Evolutionary conservation across 225 moss, liverwort and hornwort species (phyloP), one percentile per base, ranked within the genome.

Genomic region (Sphagnum tenellum): DNA sequence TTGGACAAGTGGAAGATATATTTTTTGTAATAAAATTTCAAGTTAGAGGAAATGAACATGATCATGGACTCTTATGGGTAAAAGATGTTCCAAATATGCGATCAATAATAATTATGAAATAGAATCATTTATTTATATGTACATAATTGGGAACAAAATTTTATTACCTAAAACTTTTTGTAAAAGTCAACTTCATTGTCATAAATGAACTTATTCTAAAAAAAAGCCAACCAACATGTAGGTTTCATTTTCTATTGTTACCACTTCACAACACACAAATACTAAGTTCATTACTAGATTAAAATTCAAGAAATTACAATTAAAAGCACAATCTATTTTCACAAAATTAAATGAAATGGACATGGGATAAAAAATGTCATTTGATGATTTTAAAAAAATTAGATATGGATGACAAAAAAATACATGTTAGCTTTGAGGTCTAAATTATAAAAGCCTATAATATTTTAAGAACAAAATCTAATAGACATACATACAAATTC

Each of bases 161-260:
- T 3, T 49, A 5, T 4, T 63, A 2, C 47, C 3, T 11, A 49
- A 63, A 63, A 2, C 12, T 49, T 4, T 63, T 4, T n/a, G 8
- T 46, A 13, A 68, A 3, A n/a, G 12, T 2, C 68, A 68, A 60
- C 47, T n/a, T 8, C 49, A 68, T 29, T 5, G 45, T 12, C 68
- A 51, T 49, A 68, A 68, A 60, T 4, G 1, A 13, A 68, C 68
- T 8, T 68, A 49, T 44, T 6, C 10, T 14, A 68, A 59, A 44
- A 60, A 59, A 9, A 8, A 60, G 7, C n/a, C n/a, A 47, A n/a
- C n/a, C n/a, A 12, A 50, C 12, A 12, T 56, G 55, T 44, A 11
- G 44, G 11, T 14, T 68, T 10, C 2, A 68, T 8, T 68, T 11
- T 13, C 58, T 49, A 5, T 3, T 59, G 9, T 14, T 12, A 59